Base-by-base conservation (phyloP, 441 rosid genomes). In the Erysimum cheiri region DNA sequence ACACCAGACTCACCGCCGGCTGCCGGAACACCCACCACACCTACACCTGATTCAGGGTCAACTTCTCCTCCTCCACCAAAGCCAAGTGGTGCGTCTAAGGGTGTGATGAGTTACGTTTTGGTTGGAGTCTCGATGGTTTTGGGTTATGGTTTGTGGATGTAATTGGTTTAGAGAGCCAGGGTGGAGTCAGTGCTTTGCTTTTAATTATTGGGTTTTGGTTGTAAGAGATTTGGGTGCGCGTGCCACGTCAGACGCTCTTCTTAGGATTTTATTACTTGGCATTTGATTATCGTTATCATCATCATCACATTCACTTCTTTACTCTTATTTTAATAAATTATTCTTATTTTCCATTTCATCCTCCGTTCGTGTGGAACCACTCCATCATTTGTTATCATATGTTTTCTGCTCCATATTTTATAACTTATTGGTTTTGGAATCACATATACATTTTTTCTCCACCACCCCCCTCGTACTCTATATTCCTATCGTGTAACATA, bases 141-240 rank as follows among this genome's bases (percentile, higher is more conserved):
- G 13, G 47, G 77, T 43, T 69, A 76, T 67, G 80, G 63, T 64
- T 19, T 76, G 64, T 44, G 41, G 50, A 71, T 69, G 79, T 74
- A 67, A 74, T 19, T 52, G 54, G 67, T 19, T 71, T 57, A 75
- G 72, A 76, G 79, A 72, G 85, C 87, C 85, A 88, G 91, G 87
- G 83, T 43, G 82, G 97, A 88, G 93, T 81, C 91, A 85, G 95
- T 88, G 97, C 97, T 66, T 58, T 76, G 56, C 49, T 44, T 46
- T 57, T 11, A 31, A 44, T 12, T 60, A 48, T 48, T 64, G 64
- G 40, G 47, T 59, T 58, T 73, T 59, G 55, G 41, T 32, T 67
- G 41, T 10, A 15, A 56, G 41, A 56, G 60, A 17, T 15, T 56
- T 56, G 59, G 59, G 7, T 67, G 3, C 43, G 77, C 60, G 19